Evolutionary conservation across 192 early-diverging fungal genomes (phyloP), one percentile per base, ranked within the genome.

Genomic region (Entomortierella lignicola): DNA sequence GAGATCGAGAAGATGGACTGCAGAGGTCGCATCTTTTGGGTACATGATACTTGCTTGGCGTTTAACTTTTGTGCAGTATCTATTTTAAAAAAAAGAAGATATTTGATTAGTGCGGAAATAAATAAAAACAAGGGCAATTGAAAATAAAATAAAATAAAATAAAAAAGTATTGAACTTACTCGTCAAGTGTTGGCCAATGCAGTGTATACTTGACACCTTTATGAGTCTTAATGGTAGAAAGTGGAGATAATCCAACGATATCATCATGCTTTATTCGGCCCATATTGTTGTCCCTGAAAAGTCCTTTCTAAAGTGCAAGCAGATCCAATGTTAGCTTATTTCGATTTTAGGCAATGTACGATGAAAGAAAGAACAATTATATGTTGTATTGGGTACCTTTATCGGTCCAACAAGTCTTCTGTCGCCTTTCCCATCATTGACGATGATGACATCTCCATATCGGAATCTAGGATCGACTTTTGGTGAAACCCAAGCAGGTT

Each of bases 1-100:
- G 3, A 89, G 47, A 58, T 92, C 91, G 23, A 92, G 72, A 60
- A 92, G 72, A 25, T 80, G 75, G 2, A 88, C 86, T 23, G 85
- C 85, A 0, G 84, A 68, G 7, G 80, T 80, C 15, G 91, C 87
- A 55, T 92, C 91, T 41, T 91, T 91, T 0, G 91, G 89, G 57
- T 92, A 92, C 42, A 92, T 91, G 11, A 90, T 90, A 11, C 42
- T 79, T 15, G 75, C 75, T 26, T 79, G 75, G 4, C 73, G 60
- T 41, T 77, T 77, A 20, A 77, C 73, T 8, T 29, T 69, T 32
- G 73, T 77, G 8, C 60, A 69, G 47, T 77, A 77, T 37, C 72
- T 74, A 59, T 25, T n/a, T n/a, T n/a, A n/a, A n/a, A n/a, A n/a
- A n/a, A n/a, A 29, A 10, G 12, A 29, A 29, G 27, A 30, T 6